Conservation (phyloP, 495 filamentous ascomycete genomes). For the Hyaloscypha variabilis region DNA sequence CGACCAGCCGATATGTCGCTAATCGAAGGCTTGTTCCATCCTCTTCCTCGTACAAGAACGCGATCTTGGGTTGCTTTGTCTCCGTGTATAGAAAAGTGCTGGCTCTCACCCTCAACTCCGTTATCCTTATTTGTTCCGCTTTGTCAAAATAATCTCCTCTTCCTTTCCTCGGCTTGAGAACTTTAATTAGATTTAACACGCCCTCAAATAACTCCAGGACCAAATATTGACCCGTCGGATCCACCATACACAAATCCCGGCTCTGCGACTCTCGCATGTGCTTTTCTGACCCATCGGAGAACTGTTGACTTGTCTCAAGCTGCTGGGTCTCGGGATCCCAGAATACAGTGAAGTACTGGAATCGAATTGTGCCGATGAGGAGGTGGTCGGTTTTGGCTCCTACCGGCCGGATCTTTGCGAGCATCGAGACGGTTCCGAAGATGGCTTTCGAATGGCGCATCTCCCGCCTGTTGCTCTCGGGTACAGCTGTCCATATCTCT, state of each 20-base stretch:
- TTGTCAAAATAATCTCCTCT: constrained; percentile 60
- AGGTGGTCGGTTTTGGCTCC: constrained; percentile 79
- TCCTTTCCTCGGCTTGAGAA: constrained; percentile 63
- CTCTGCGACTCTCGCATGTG: constrained; percentile 78
- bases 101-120: constrained; percentile 85
- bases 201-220: constrained; percentile 89
- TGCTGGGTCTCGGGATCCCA: constrained; percentile 71
- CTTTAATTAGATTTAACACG: constrained; percentile 73
- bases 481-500: constrained; percentile 71
- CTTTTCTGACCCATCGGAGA: constrained; percentile 75
- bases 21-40: constrained; percentile 65
- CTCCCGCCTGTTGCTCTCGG: constrained; percentile 40
- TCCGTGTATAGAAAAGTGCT: constrained; percentile 78
- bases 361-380: constrained; percentile 89
- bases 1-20: constrained; percentile 56
- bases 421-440: constrained; percentile 83
- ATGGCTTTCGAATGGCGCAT: constrained; percentile 66
- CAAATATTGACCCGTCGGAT: constrained; percentile 81
- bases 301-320: constrained; percentile 69
- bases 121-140: constrained; percentile 72
- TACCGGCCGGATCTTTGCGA: constrained; percentile 77
- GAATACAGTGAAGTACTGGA: constrained; percentile 82
- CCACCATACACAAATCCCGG: constrained; percentile 75
- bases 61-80: constrained; percentile 75
- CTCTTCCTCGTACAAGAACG: constrained; percentile 79